Conservation (phyloP, 2,329 filamentous ascomycete species). For the Paecilomyces fulvus region DNA sequence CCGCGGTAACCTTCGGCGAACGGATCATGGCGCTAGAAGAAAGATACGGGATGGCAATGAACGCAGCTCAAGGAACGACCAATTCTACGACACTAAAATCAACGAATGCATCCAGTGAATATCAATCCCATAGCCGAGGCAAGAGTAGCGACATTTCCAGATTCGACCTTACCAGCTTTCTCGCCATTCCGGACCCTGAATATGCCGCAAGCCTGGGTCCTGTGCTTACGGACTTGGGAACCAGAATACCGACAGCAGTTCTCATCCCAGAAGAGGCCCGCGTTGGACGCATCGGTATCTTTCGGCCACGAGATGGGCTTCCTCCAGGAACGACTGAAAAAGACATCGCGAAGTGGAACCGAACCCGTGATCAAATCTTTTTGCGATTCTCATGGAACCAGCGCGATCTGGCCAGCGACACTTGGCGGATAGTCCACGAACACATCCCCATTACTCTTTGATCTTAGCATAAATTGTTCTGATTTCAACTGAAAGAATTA, state of each 20-base stretch:
- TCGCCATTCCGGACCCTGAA: no score
- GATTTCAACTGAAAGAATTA: no score
- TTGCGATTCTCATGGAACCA: conserved; percentile 15
- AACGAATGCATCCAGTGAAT: no score
- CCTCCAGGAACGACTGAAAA: conserved; percentile 9
- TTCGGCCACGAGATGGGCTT: conserved; percentile 12
- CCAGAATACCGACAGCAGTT: background rate
- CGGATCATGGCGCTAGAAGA: conserved; percentile 24
- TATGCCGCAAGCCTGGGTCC: no score
- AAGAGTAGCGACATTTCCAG: no score
- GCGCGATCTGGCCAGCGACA: conserved; percentile 7
- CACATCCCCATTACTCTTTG: conserved; percentile 8
- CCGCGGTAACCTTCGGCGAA: conserved; percentile 12
- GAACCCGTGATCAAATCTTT: conserved; percentile 14
- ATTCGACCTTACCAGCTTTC: no score
- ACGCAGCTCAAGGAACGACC: background rate
- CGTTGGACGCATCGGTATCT: conserved; percentile 15
- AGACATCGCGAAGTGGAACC: conserved; percentile 15
- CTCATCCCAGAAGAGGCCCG: conserved; percentile 19
- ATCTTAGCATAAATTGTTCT: no score
- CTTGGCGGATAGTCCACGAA: conserved; percentile 14
- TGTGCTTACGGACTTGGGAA: no score
- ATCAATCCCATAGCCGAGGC: no score
- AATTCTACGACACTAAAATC: background rate
- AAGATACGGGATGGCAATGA: conserved; percentile 6